Evolutionary conservation across 306 rosid species (phyloP), one percentile per base, ranked within the genome.

Genomic region (Canavalia gladiata): DNA sequence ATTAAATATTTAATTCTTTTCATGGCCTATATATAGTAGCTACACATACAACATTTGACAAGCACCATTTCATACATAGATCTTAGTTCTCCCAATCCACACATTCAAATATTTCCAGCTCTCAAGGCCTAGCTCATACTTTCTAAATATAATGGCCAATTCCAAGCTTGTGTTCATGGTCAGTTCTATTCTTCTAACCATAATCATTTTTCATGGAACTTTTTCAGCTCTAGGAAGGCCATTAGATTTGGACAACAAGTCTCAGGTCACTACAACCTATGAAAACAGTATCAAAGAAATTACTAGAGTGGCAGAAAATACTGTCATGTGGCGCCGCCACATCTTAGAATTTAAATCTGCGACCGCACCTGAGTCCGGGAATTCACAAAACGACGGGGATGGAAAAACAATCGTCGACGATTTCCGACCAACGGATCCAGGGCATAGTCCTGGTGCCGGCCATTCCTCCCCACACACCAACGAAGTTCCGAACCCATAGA

Each of bases 361-460:
- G 43, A 64, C 60, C 7, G 10, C 63, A 42, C 34, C 41, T 4
- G 28, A 7, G 25, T 12, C 33, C 47, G 41, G 18, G 4, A 60
- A 46, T 71, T 11, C 35, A 3, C 45, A 18, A 47, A 28, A 6
- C 9, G 65, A 41, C 10, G 77, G 52, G 43, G 13, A 69, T 1
- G 69, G 25, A 5, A 67, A 28, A 2, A 12, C 56, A 55, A 66
- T 12, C 31, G 51, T n/a, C 3, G 88, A 86, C 18, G 89, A 86
- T 75, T 86, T 73, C 50, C 89, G 92, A 18, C 88, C 97, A 1
- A 90, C 97, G 3, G 71, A 80, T 0, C 93, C 97, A 0, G 97
- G 97, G 25, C 92, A 88, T 82, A 90, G 94, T 54, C 97, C 97
- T 10, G 97, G 97, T 4, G 93, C 90, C 4, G 96, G 96, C 5